These are phyloP conservation scores for Trichaptum fuscoviolaceum DNA, from an alignment of 768 basidiomycete species.

Conservation along the genomic window DNA sequence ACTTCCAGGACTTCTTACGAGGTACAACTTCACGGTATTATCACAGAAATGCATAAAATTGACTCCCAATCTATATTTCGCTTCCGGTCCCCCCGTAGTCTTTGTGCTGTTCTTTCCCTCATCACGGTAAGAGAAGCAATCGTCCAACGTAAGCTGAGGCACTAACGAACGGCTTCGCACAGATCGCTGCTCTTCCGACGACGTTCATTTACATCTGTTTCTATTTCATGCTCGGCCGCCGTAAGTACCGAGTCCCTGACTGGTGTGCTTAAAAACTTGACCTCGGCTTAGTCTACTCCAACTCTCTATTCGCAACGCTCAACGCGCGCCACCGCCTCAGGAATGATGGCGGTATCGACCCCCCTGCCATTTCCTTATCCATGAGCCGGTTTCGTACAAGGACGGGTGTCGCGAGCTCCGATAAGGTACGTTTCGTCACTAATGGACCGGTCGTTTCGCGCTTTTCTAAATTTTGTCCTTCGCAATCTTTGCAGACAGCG, in stretches of 20 bases:
- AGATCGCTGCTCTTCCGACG: constrained; percentile 44
- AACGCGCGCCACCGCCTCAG: constrained; percentile 33
- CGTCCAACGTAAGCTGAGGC: not conserved
- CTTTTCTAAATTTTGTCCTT: constrained; percentile 25
- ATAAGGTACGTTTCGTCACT: constrained; percentile 22
- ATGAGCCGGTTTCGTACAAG: constrained; percentile 3
- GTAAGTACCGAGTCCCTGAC: constrained; percentile 23
- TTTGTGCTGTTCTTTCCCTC: constrained; percentile 39
- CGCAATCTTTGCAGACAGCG: constrained; percentile 24
- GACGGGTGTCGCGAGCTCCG: not conserved
- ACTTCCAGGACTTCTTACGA: constrained; percentile 22
- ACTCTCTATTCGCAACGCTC: constrained; percentile 49
- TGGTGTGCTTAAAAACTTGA: not conserved
- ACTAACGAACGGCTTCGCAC: not conserved
- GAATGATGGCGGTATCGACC: constrained; percentile 2
- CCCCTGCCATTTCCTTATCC: not conserved
- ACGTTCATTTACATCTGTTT: constrained; percentile 55
- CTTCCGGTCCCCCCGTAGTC: constrained; percentile 7
- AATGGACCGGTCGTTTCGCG: constrained; percentile 39
- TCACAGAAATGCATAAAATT: constrained; percentile 30
- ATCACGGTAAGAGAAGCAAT: constrained; percentile 27
- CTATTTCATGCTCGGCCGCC: constrained; percentile 50
- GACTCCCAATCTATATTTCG: too few relatives aligned
- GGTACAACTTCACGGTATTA: constrained; percentile 36
- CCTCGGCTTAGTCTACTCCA: constrained; percentile 42